Evolutionary conservation across 495 filamentous ascomycete genomes (phyloP).

Genomic region (Pseudoneurospora amorphoporcata): DNA sequence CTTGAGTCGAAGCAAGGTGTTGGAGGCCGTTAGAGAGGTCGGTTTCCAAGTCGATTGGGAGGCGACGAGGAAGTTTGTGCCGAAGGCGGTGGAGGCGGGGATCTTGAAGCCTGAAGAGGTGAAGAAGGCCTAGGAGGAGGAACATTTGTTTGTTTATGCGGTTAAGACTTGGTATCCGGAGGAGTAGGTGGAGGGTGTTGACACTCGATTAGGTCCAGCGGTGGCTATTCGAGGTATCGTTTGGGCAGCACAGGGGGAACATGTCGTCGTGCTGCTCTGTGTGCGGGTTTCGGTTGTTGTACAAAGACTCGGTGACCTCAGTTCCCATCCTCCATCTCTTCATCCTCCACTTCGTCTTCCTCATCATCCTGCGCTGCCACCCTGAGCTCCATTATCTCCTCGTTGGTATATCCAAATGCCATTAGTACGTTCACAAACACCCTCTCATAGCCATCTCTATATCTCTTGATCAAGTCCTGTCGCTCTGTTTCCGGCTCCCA

Average conservation of each 20-base stretch:
- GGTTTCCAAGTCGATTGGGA: slow-evolving; percentile 9
- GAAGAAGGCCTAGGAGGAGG: slow-evolving; percentile 15
- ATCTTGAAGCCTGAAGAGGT: slow-evolving; percentile 1
- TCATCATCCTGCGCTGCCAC: slow-evolving; percentile 22
- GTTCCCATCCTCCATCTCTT: slow-evolving; percentile 23
- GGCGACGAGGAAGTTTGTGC: slow-evolving; percentile 4
- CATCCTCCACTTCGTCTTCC: slow-evolving; percentile 6
- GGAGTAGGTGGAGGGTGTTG: background rate
- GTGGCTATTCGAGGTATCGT: background rate
- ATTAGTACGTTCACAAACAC: background rate
- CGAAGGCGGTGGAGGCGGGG: slow-evolving; percentile 8
- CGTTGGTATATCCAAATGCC: background rate
- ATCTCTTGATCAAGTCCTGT: background rate
- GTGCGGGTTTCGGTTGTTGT: background rate
- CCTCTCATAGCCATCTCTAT: background rate
- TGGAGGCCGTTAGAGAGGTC: slow-evolving; percentile 2
- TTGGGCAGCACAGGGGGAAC: background rate
- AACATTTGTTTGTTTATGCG: slow-evolving; percentile 15
- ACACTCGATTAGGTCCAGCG: background rate
- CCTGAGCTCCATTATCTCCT: slow-evolving; percentile 12
- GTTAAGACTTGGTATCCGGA: slow-evolving; percentile 3
- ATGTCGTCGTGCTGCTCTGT: background rate
- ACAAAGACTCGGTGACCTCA: background rate
- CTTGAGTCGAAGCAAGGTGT: background rate
- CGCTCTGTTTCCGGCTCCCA: background rate